These are phyloP conservation scores for Diaporthe sp. DNA, from an alignment of 2,329 filamentous ascomycete genomes.

Conservation along the genomic window DNA sequence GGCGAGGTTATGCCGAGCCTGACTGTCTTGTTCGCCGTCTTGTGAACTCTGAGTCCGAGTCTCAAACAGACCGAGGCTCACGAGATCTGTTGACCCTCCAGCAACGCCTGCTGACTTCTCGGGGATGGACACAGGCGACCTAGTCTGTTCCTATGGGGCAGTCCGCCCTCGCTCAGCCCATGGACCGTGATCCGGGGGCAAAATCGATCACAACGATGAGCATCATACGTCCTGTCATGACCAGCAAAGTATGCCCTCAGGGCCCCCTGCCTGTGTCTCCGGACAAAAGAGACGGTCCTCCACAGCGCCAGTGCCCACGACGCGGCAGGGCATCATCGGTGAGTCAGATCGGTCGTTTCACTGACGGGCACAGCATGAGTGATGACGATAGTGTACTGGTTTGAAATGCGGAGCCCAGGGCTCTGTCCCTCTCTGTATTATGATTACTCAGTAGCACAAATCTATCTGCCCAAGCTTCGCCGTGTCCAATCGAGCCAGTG, in stretches of 20 bases:
- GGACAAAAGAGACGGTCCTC: not conserved
- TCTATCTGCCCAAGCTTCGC: constrained; percentile 22
- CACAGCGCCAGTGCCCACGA: not conserved
- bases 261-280: not conserved
- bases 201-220: not conserved
- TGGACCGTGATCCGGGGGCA: not conserved
- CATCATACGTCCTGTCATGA: not conserved
- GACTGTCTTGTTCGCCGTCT: no score
- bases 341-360: not conserved
- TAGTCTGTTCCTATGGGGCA: not conserved
- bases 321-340: not conserved
- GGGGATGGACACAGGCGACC: not conserved
- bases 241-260: not conserved
- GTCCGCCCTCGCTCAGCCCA: not conserved
- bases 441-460: constrained; percentile 29
- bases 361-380: not conserved
- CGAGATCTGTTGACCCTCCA: not conserved
- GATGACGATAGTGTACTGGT: not conserved
- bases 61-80: not conserved
- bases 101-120: no score
- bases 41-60: not conserved
- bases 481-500: constrained; percentile 9
- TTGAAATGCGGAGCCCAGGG: not conserved
- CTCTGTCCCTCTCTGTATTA: constrained; percentile 19
- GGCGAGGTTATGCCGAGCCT: not conserved